phyloP scores from a whole-genome alignment of 2,329 filamentous ascomycete genomes.

The Xylariales sp. region DNA sequence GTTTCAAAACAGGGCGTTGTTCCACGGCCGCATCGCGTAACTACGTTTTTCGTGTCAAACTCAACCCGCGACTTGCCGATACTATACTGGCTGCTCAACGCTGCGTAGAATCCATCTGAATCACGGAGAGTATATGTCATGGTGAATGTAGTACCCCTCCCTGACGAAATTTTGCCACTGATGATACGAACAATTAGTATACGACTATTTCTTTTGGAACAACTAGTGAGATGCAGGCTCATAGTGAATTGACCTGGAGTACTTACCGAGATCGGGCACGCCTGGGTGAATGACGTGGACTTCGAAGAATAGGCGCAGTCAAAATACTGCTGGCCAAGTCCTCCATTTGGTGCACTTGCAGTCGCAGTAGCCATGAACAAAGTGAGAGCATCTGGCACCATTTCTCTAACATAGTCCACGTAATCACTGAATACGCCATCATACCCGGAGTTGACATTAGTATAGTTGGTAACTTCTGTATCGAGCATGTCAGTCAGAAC shows the following conservation, averaged over 20 bases:
- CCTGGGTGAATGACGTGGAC: neutral
- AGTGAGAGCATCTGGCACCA: neutral
- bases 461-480: neutral
- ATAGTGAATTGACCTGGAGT: neutral
- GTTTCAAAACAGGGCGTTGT: no score
- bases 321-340: no score
- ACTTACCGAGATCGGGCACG: neutral
- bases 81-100: neutral
- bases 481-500: neutral
- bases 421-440: conserved; percentile 1
- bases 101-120: neutral
- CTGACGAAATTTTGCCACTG: no score
- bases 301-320: neutral
- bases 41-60: no score
- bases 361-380: neutral
- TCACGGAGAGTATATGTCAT: neutral
- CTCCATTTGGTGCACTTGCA: no score
- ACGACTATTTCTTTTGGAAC: no score
- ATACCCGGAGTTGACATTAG: neutral
- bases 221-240: no score
- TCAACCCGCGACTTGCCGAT: neutral
- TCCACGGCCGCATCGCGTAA: no score
- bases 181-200: no score
- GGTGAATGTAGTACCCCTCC: neutral
- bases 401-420: neutral